These are phyloP conservation scores for Iberis pinnata DNA, from an alignment of 345 rosid species.

Conservation along the genomic window DNA sequence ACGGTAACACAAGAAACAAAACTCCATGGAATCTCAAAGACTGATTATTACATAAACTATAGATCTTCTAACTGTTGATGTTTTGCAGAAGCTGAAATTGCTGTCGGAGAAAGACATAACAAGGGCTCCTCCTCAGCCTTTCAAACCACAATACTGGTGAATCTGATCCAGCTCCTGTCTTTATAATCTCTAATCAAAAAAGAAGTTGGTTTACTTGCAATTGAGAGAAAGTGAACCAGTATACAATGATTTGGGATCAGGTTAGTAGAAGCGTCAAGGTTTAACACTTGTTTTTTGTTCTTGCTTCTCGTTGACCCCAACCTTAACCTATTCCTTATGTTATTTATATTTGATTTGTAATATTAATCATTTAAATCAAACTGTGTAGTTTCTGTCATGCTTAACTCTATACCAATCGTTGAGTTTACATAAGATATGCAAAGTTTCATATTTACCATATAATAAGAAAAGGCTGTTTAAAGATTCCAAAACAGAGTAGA, in stretches of 20 bases:
- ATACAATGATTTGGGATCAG: neutral
- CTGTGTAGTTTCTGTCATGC: too few species aligned
- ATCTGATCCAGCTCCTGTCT: slow-evolving; percentile 1
- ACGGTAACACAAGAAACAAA: slow-evolving; percentile 37
- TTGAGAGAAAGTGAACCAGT: neutral
- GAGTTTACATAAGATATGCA: neutral
- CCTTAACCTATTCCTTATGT: slow-evolving; percentile 1
- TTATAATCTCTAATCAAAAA: neutral
- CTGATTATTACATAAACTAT: slow-evolving; percentile 1
- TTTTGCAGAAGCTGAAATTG: slow-evolving; percentile 58
- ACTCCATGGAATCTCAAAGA: neutral
- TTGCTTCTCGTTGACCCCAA: slow-evolving; percentile 5
- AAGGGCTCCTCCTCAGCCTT: slow-evolving; percentile 24
- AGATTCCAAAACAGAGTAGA: neutral
- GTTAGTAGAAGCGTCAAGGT: neutral
- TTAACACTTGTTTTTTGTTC: neutral
- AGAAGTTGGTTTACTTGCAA: slow-evolving; percentile 5
- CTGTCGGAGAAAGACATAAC: slow-evolving; percentile 39
- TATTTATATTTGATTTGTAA: neutral
- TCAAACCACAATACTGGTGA: slow-evolving; percentile 33
- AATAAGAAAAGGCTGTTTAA: neutral
- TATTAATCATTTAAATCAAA: neutral
- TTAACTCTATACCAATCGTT: neutral
- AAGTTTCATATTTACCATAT: neutral
- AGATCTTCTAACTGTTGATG: slow-evolving; percentile 3